phyloP scores from a whole-genome alignment of 495 filamentous ascomycete species.

The Aspergillus avenaceus region DNA sequence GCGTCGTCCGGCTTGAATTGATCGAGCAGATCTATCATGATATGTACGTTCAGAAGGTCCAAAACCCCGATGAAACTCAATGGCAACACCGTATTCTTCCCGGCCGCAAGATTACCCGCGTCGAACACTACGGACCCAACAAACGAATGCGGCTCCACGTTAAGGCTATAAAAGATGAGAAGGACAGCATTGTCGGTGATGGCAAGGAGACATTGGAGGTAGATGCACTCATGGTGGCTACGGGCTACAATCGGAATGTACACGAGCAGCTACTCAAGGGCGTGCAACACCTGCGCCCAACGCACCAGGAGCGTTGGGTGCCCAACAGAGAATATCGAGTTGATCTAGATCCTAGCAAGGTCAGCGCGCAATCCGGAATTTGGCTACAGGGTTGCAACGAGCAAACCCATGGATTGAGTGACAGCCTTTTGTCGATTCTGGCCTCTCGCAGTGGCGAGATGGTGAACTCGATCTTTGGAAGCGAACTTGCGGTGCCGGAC shows the following conservation, averaged over 20 bases:
- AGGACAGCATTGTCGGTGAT: constrained; percentile 17
- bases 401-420: constrained; percentile 81
- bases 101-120: constrained; percentile 55
- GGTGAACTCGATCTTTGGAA: constrained; percentile 68
- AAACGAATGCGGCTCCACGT: constrained; percentile 39
- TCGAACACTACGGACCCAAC: constrained; percentile 47
- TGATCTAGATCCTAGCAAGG: constrained; percentile 58
- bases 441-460: constrained; percentile 74
- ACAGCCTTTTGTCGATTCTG: constrained; percentile 74
- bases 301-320: constrained; percentile 33
- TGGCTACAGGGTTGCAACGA: constrained; percentile 97
- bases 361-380: constrained; percentile 62
- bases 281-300: constrained; percentile 58
- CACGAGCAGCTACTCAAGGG: constrained; percentile 74
- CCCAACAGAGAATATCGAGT: constrained; percentile 69
- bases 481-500: constrained; percentile 40
- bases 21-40: constrained; percentile 82
- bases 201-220: constrained; percentile 61
- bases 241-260: constrained; percentile 75
- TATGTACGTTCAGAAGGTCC: constrained; percentile 78
- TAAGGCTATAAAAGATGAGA: constrained; percentile 22
- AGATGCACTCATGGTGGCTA: constrained; percentile 80
- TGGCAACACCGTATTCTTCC: constrained; percentile 81
- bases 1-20: constrained; percentile 81
- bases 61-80: constrained; percentile 59